phyloP scores from a whole-genome alignment of 73 alveolate species.

The Symbiodinium natans region DNA sequence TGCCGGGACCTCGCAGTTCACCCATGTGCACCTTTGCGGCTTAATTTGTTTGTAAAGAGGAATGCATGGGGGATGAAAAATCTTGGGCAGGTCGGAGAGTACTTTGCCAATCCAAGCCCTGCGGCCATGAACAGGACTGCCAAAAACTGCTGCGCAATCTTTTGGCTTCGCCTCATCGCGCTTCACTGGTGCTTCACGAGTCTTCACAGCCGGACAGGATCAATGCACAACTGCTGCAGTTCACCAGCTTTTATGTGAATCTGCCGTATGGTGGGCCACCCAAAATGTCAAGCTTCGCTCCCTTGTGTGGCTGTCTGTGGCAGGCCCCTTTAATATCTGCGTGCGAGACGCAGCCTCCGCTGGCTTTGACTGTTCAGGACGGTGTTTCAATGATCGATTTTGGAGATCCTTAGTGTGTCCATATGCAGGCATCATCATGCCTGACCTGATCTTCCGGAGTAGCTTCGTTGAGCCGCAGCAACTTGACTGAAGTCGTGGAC shows the following conservation, averaged over 20 bases:
- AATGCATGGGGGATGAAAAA: no score
- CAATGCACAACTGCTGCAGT: conserved; percentile 58
- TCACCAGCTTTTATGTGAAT: conserved; percentile 36
- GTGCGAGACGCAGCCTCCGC: not conserved
- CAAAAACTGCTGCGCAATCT: not conserved
- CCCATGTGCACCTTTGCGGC: not conserved
- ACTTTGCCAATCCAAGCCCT: not conserved
- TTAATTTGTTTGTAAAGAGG: no score
- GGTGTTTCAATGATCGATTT: not conserved
- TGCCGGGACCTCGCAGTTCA: not conserved
- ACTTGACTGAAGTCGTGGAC: not conserved
- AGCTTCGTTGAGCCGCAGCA: not conserved
- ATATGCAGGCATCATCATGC: not conserved
- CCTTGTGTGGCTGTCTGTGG: not conserved
- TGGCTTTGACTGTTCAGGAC: not conserved
- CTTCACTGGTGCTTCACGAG: not conserved
- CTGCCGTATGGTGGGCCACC: conserved; percentile 34
- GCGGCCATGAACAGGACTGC: not conserved
- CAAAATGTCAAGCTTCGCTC: not conserved
- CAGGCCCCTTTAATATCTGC: not conserved
- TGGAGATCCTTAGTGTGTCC: no score
- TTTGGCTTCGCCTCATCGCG: not conserved
- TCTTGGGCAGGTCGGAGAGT: not conserved
- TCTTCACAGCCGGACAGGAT: conserved; percentile 30
- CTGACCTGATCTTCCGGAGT: not conserved